A percentile compares a stretch with the other conserved stretches of the same genome.
phyloP scores from a whole-genome alignment of 148 eudicot species.

The Camellia sinensis region DNA sequence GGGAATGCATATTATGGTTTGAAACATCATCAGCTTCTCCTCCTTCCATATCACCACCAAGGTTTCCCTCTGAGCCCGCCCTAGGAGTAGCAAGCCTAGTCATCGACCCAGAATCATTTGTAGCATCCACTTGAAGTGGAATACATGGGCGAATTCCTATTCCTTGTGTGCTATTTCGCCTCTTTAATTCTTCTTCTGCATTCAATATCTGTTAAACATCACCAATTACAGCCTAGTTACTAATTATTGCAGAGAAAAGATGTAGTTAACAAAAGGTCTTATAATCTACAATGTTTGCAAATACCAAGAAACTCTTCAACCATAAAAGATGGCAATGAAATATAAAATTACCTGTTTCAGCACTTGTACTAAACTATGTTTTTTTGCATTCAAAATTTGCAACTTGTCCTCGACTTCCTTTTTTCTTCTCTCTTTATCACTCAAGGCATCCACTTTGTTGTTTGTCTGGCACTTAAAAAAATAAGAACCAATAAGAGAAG shows the following conservation, averaged over 20 bases:
- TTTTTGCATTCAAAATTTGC: slow-evolving; percentile 64
- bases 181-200: slow-evolving; percentile 91
- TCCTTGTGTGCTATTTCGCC: slow-evolving; percentile 58
- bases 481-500: slow-evolving; percentile 5
- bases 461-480: slow-evolving; percentile 35
- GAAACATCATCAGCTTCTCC: slow-evolving; percentile 59
- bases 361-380: slow-evolving; percentile 80
- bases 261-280: neutral
- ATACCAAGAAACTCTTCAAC: neutral
- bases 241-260: neutral
- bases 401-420: slow-evolving; percentile 78
- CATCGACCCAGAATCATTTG: slow-evolving; percentile 83
- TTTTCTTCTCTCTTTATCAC: slow-evolving; percentile 61
- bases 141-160: slow-evolving; percentile 47
- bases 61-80: slow-evolving; percentile 62
- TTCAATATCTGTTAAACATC: slow-evolving; percentile 60
- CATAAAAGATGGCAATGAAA: slow-evolving; percentile 3
- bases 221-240: slow-evolving; percentile 9
- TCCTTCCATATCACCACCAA: slow-evolving; percentile 46
- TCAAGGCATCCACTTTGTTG: slow-evolving; percentile 26
- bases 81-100: slow-evolving; percentile 72
- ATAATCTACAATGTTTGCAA: no score
- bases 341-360: slow-evolving; percentile 66
- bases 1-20: slow-evolving; percentile 51
- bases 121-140: slow-evolving; percentile 72